Evolutionary conservation across 305 asterid genomes (phyloP).

Genomic region (Fraxinus floribunda): DNA sequence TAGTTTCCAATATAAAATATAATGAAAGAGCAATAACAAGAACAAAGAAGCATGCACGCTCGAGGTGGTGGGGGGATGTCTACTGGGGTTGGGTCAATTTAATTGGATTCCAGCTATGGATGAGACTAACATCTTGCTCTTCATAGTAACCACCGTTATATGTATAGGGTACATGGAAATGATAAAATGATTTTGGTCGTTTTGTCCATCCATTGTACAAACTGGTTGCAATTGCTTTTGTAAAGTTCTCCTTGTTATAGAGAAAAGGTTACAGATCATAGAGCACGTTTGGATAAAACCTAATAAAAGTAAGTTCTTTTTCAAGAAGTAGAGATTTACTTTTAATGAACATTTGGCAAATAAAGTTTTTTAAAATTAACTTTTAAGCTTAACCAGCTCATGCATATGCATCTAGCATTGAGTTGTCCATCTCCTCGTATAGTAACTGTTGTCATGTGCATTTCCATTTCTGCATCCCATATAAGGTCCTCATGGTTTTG

Average conservation of each 20-base stretch:
- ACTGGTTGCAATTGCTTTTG: background rate
- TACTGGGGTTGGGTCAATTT: background rate
- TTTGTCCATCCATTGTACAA: background rate
- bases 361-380: background rate
- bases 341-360: background rate
- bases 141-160: background rate
- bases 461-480: conserved; percentile 10
- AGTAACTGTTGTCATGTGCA: background rate
- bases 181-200: background rate
- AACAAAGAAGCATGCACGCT: background rate
- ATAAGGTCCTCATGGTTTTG: conserved; percentile 17
- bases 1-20: background rate
- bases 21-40: background rate
- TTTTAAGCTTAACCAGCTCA: background rate
- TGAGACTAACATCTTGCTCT: background rate
- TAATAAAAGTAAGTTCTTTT: background rate
- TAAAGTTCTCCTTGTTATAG: background rate
- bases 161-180: background rate
- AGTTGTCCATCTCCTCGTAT: background rate
- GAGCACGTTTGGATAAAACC: background rate
- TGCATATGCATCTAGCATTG: background rate
- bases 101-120: background rate
- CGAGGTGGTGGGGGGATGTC: background rate
- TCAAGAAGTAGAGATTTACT: background rate
- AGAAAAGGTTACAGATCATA: background rate